Percentiles rank a stretch among this genome's conserved stretches.
Conservation (phyloP, 805 yeast species). For the Zygosaccharomyces siamensis region DNA sequence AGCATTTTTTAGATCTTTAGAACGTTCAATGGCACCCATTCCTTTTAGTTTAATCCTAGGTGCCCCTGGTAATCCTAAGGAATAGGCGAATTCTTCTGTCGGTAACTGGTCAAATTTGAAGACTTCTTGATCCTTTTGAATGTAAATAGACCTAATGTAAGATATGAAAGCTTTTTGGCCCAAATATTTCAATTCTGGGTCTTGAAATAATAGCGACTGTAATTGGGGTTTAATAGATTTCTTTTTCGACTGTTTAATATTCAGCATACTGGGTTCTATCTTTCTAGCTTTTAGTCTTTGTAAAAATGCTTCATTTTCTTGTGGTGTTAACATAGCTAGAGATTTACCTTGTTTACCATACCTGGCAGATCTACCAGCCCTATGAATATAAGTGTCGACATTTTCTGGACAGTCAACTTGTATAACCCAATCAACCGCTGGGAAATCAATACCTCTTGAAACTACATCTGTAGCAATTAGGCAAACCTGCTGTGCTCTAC, state of each 20-base stretch:
- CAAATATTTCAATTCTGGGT: slow-evolving; percentile 84
- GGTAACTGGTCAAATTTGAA: slow-evolving; percentile 76
- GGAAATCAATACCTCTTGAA: slow-evolving; percentile 89
- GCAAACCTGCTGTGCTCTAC: slow-evolving; percentile 74
- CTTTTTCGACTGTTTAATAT: slow-evolving; percentile 65
- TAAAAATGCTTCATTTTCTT: slow-evolving; percentile 75
- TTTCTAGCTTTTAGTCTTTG: slow-evolving; percentile 55
- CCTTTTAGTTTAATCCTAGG: slow-evolving; percentile 81
- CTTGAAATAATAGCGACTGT: slow-evolving; percentile 86
- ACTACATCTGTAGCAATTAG: slow-evolving; percentile 87
- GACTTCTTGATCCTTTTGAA: slow-evolving; percentile 83
- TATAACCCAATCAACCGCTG: slow-evolving; percentile 91
- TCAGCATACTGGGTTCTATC: slow-evolving; percentile 67
- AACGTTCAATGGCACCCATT: slow-evolving; percentile 38
- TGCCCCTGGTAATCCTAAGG: slow-evolving; percentile 92
- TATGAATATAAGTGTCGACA: slow-evolving; percentile 79
- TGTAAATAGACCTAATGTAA: slow-evolving; percentile 74
- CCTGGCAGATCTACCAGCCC: slow-evolving; percentile 88
- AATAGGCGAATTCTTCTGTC: slow-evolving; percentile 75
- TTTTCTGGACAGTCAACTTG: slow-evolving; percentile 92
- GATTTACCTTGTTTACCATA: slow-evolving; percentile 83
- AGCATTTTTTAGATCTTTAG: slow-evolving; percentile 73
- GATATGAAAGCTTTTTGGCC: slow-evolving; percentile 96
- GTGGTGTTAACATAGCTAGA: slow-evolving; percentile 73
- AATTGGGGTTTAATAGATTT: slow-evolving; percentile 75